Conservation (phyloP, 2,329 filamentous ascomycete genomes). For the Aaosphaeria pasadenensis region DNA sequence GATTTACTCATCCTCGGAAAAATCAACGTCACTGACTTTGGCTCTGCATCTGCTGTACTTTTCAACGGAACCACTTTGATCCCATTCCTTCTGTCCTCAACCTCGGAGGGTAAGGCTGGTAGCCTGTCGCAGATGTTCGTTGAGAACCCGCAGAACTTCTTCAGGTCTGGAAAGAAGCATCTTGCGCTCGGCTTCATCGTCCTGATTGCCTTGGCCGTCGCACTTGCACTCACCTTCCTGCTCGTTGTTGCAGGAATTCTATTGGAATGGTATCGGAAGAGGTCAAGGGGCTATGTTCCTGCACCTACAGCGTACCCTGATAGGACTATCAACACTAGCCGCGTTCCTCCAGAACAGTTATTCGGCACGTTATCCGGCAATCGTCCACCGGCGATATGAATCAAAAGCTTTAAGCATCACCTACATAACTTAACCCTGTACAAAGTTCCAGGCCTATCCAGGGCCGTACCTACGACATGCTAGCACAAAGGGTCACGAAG, state of each 20-base stretch:
- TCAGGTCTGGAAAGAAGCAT: conserved; percentile 58
- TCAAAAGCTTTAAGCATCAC: neutral
- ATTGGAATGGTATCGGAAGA: conserved; percentile 72
- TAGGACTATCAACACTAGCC: conserved; percentile 46
- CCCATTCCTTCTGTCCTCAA: conserved; percentile 79
- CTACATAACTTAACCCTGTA: neutral
- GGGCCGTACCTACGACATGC: neutral
- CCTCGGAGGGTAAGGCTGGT: conserved; percentile 61
- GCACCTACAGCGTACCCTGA: conserved; percentile 60
- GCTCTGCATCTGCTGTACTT: conserved; percentile 78
- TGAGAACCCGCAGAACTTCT: conserved; percentile 71
- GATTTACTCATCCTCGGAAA: conserved; percentile 81
- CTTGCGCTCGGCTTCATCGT: conserved; percentile 75
- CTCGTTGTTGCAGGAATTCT: conserved; percentile 73
- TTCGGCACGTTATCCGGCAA: conserved; percentile 34
- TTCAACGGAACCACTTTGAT: conserved; percentile 78
- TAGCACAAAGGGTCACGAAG: neutral
- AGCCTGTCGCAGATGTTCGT: conserved; percentile 82
- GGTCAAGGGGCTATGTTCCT: conserved; percentile 75
- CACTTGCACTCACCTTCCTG: conserved; percentile 73
- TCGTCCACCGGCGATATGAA: conserved; percentile 31
- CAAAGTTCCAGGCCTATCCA: neutral
- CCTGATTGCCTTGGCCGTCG: conserved; percentile 75
- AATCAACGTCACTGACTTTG: conserved; percentile 71
- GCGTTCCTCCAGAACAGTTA: conserved; percentile 49